Evolutionary conservation across 202 grass and related monocot species (phyloP).

Genomic region (Bolboschoenoplectus hybrid): DNA sequence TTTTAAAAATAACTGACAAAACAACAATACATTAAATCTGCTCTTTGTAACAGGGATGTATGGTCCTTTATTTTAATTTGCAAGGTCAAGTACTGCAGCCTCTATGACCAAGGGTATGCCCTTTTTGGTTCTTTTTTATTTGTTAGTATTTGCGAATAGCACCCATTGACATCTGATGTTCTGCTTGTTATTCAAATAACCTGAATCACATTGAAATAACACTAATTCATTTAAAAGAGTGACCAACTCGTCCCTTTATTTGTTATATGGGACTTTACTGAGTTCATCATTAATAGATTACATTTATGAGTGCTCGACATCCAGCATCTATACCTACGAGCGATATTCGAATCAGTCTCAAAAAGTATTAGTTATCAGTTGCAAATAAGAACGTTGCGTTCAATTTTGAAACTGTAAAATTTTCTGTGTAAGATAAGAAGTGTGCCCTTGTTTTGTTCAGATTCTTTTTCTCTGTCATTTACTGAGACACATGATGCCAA

Average conservation of each 20-base stretch:
- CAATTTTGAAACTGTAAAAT: background rate
- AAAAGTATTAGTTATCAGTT: slow-evolving; percentile 5
- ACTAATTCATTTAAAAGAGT: background rate
- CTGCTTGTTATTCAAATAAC: slow-evolving; percentile 15
- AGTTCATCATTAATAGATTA: background rate
- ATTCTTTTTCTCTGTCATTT: slow-evolving; percentile 10
- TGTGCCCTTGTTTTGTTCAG: background rate
- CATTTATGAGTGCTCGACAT: background rate
- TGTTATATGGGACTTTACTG: background rate
- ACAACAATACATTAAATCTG: slow-evolving; percentile 36
- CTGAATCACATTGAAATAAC: background rate
- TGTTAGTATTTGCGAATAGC: slow-evolving; percentile 13
- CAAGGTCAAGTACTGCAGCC: slow-evolving; percentile 94
- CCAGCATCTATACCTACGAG: background rate
- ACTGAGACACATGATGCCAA: slow-evolving; percentile 8
- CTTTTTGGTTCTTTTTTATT: slow-evolving; percentile 31
- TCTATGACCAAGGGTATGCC: slow-evolving; percentile 93
- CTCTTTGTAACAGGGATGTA: slow-evolving; percentile 76
- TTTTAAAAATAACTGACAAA: background rate
- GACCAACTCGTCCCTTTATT: background rate
- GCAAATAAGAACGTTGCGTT: background rate
- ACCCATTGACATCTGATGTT: background rate
- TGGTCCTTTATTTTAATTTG: slow-evolving; percentile 97
- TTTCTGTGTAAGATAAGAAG: background rate
- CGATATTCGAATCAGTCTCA: background rate